Evolutionary conservation across 805 yeast genomes (phyloP).

Genomic region (Kuraishia piskuri): DNA sequence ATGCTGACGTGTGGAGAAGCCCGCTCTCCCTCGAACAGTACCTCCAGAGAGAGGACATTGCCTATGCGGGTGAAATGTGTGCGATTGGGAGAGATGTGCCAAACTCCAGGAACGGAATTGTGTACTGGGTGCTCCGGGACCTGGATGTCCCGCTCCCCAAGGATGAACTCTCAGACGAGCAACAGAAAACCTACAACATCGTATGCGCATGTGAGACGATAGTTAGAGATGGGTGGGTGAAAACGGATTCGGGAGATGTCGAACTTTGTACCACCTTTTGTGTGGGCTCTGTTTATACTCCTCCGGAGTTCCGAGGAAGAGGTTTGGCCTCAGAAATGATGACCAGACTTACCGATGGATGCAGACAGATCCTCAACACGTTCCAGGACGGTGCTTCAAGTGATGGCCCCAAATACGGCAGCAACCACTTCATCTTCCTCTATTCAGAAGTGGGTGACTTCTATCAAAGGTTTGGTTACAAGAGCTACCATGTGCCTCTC

Average conservation of each 20-base stretch:
- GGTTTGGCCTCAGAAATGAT: conserved; percentile 51
- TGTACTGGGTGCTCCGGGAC: conserved; percentile 19
- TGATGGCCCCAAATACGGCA: conserved; percentile 1
- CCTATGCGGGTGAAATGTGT: conserved; percentile 12
- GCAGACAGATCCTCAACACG: conserved; percentile 14
- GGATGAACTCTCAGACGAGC: conserved; percentile 1
- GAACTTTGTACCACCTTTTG: conserved; percentile 20
- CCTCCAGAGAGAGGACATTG: conserved; percentile 13
- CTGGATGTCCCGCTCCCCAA: background rate
- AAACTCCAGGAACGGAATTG: conserved; percentile 11
- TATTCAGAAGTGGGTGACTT: conserved; percentile 71
- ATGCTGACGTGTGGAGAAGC: conserved; percentile 18
- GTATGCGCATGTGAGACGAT: conserved; percentile 22
- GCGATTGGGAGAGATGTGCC: conserved; percentile 11
- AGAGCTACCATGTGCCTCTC: conserved; percentile 13
- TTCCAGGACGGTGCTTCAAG: conserved; percentile 4
- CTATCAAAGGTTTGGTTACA: conserved; percentile 57
- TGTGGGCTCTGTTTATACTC: conserved; percentile 55
- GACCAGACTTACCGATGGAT: conserved; percentile 18
- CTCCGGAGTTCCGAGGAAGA: conserved; percentile 35
- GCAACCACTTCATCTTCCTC: conserved; percentile 28
- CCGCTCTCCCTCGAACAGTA: conserved; percentile 14
- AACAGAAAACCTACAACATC: conserved; percentile 9
- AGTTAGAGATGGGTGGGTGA: conserved; percentile 13
- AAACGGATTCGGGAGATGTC: conserved; percentile 2